Evolutionary conservation across 768 basidiomycete species (phyloP).

Genomic region (Gloeopeniophorella convolvens): DNA sequence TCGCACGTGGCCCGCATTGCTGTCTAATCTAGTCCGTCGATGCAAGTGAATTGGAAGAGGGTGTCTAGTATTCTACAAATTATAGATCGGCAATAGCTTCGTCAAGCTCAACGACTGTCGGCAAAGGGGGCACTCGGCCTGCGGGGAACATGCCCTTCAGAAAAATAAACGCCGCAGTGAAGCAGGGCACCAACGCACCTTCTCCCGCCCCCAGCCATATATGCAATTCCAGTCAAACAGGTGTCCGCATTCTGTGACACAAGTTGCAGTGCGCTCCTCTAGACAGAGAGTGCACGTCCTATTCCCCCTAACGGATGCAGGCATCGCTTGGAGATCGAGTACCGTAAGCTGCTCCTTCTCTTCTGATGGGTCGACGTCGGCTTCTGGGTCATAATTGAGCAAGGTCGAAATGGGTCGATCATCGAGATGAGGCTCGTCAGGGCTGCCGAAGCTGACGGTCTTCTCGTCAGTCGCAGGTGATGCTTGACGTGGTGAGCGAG

Average conservation of each 20-base stretch:
- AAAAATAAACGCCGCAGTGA: neutral
- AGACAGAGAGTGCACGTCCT: conserved; percentile 79
- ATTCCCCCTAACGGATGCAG: conserved; percentile 43
- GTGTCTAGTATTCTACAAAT: conserved; percentile 44
- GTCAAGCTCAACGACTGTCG: conserved; percentile 67
- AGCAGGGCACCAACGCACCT: conserved; percentile 38
- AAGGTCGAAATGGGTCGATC: conserved; percentile 53
- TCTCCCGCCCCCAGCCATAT: conserved; percentile 83
- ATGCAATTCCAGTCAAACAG: conserved; percentile 89
- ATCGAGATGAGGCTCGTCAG: conserved; percentile 46
- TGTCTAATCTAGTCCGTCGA: conserved; percentile 3
- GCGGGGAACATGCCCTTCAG: conserved; percentile 8
- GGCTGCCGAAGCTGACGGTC: conserved; percentile 29
- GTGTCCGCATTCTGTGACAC: conserved; percentile 85
- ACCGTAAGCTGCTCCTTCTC: conserved; percentile 68
- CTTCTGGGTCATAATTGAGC: conserved; percentile 48
- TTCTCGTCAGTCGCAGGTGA: conserved; percentile 26
- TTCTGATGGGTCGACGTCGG: conserved; percentile 46
- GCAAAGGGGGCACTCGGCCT: conserved; percentile 86
- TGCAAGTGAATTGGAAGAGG: neutral
- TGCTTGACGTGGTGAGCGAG: conserved; percentile 22
- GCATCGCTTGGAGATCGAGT: conserved; percentile 52
- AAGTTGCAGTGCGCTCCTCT: conserved; percentile 76
- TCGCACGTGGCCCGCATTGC: neutral
- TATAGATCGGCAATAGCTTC: conserved; percentile 74